Evolutionary conservation across 345 rosid genomes (phyloP).

Genomic region (Euphorbia lathyris): DNA sequence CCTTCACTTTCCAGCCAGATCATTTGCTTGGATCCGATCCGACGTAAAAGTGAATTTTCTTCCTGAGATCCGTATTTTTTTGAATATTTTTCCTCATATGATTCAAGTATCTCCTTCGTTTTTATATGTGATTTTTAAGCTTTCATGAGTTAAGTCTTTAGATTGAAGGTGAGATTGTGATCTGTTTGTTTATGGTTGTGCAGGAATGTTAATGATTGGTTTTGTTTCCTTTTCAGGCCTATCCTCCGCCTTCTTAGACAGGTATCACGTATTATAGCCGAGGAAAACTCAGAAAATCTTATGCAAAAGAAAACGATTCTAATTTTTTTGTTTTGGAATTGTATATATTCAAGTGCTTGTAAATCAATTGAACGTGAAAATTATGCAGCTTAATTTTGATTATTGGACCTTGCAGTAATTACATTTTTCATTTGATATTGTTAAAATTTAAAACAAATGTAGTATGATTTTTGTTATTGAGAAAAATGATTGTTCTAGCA

Average conservation of each 20-base stretch:
- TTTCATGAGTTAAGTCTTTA: conserved; percentile 4
- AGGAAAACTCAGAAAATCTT: not conserved
- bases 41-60: conserved; percentile 6
- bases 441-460: not conserved
- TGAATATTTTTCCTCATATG: conserved; percentile 2
- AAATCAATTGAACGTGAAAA: not conserved
- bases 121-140: conserved; percentile 13
- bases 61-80: conserved; percentile 22
- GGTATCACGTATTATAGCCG: not conserved
- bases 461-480: not conserved
- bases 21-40: conserved; percentile 37
- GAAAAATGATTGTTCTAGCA: not conserved
- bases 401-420: not conserved
- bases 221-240: not conserved
- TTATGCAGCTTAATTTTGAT: not conserved
- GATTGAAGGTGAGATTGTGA: conserved; percentile 7
- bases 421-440: not conserved
- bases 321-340: not conserved
- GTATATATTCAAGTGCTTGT: not conserved
- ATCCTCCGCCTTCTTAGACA: not conserved
- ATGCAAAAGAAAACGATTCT: not conserved
- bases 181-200: not conserved
- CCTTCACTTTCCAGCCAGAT: conserved; percentile 24
- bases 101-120: not conserved
- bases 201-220: not conserved